A percentile compares a stretch with the other conserved stretches of the same genome.
These are phyloP conservation scores for Coniferiporia weirii DNA, from an alignment of 1,284 basidiomycete genomes.

Conservation along the genomic window DNA sequence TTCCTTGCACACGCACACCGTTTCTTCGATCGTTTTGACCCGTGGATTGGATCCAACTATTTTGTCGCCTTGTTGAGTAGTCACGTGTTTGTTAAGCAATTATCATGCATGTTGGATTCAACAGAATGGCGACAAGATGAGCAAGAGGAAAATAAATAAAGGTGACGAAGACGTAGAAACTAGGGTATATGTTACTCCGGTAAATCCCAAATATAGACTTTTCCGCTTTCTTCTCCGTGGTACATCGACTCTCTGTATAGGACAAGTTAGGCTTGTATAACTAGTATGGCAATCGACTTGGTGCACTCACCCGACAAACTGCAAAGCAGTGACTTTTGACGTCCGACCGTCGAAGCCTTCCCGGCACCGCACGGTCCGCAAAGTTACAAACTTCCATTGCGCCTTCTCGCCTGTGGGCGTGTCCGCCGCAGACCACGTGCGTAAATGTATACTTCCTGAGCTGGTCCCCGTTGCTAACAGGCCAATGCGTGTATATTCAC, in stretches of 20 bases:
- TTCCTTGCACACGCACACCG: too few relatives aligned
- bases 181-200: conserved; percentile 39
- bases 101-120: not conserved
- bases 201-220: conserved; percentile 56
- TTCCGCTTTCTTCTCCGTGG: conserved; percentile 64
- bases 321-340: conserved; percentile 57
- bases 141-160: too few relatives aligned
- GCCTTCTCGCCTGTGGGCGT: conserved; percentile 58
- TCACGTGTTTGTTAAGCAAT: not conserved
- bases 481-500: conserved; percentile 68
- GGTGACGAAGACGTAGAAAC: too few relatives aligned
- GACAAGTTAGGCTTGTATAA: conserved; percentile 12
- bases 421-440: conserved; percentile 73
- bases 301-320: conserved; percentile 59
- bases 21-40: too few relatives aligned
- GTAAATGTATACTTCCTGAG: conserved; percentile 61
- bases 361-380: conserved; percentile 55
- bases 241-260: conserved; percentile 50
- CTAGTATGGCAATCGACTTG: not conserved
- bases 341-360: conserved; percentile 29
- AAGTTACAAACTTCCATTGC: conserved; percentile 64
- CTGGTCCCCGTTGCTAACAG: conserved; percentile 64
- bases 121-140: too few relatives aligned
- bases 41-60: too few relatives aligned
- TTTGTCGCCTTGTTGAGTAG: not conserved